Evolutionary conservation across 345 rosid species (phyloP), one percentile per base, ranked within the genome.

Genomic region (Boechera stricta): DNA sequence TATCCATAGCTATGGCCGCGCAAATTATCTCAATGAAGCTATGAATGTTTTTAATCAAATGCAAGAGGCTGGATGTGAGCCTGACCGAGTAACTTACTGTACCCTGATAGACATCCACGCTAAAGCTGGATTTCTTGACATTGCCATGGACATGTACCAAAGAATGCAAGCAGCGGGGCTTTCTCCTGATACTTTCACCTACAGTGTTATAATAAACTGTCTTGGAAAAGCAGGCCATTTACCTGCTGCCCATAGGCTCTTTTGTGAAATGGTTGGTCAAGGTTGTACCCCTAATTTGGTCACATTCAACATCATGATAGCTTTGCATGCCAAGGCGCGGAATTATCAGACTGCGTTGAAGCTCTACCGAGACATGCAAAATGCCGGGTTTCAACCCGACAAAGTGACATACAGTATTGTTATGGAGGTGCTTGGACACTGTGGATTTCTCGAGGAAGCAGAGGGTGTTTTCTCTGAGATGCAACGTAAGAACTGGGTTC

Each of bases 371-470:
- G 92, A 89, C 74, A 85, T 95, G 96, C 91, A 86, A 82, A 79
- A 29, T 75, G 91, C 88, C 4, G 99, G 99, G 66, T 91, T 88
- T 80, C 87, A 85, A 80, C 98, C 99, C 0, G 99, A 95, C 73
- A 95, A 95, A 81, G 94, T 95, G 80, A 90, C 91, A 4, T 95
- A 92, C 81, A 92, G 97, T 79, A 90, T 95, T 59, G 90, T 95
- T 31, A 95, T 95, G 99, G 99, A 95, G 85, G 99, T 86, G 74
- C 97, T 95, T 55, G 98, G 99, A 61, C 97, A 92, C 59, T 88
- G 90, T 81, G 99, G 98, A 28, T 83, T 73, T 84, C 96, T 92
- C 16, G 92, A 88, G 73, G 99, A 95, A 86, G 97, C 96, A 51
- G 98, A 95, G 80, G 89, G 82, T 56, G 82, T 92, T 83, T 95